Evolutionary conservation across 768 basidiomycete genomes (phyloP).

Genomic region (Auricularia heimuer): DNA sequence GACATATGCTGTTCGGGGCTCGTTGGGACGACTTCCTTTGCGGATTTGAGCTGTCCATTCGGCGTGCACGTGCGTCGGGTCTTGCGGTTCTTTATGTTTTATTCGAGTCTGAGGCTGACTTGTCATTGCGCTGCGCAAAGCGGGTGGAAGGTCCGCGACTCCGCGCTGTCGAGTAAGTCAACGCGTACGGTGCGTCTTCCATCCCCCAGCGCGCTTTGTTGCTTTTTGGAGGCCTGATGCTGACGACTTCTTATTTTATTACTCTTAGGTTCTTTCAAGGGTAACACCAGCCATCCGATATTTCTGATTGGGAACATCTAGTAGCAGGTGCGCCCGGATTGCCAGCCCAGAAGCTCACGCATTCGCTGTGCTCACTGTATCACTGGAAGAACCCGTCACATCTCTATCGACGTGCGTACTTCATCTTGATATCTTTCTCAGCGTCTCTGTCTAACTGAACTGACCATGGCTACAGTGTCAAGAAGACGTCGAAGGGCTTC

Average conservation of each 20-base stretch:
- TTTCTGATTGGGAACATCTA: conserved; percentile 33
- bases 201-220: background rate
- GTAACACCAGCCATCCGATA: conserved; percentile 31
- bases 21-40: background rate
- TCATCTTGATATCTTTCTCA: background rate
- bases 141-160: background rate
- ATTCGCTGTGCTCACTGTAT: background rate
- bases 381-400: background rate
- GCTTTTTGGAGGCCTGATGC: background rate
- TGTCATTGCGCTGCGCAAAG: background rate
- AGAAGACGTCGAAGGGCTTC: conserved; percentile 6
- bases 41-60: too few relatives aligned
- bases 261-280: conserved; percentile 23
- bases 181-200: conserved; percentile 10
- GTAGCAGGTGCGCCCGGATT: conserved; percentile 15
- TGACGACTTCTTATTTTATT: background rate
- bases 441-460: too few relatives aligned
- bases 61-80: too few relatives aligned
- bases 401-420: background rate
- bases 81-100: conserved; percentile 9
- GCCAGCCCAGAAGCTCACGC: background rate
- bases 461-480: background rate
- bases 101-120: background rate
- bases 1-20: conserved; percentile 13
- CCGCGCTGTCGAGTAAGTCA: background rate